Evolutionary conservation across 2,329 filamentous ascomycete genomes (phyloP).

Genomic region (Beauveria brongniartii): DNA sequence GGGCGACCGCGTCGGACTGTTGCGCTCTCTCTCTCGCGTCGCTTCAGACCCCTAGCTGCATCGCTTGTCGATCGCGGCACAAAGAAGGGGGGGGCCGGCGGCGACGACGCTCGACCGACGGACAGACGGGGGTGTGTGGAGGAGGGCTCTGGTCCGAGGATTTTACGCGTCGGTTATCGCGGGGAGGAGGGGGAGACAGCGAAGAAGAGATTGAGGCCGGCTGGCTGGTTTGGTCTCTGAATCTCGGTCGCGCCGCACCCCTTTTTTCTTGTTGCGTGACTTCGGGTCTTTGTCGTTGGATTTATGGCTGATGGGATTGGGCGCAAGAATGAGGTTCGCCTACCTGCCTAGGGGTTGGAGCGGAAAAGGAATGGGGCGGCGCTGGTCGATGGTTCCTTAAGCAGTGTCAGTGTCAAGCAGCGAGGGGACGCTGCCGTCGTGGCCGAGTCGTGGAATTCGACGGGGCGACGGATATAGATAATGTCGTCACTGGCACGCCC

Average conservation of each 20-base stretch:
- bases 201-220: background rate
- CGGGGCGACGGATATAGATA: background rate
- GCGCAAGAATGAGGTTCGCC: background rate
- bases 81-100: background rate
- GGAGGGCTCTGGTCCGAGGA: no score
- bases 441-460: background rate
- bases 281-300: background rate
- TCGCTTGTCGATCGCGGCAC: constrained; percentile 6
- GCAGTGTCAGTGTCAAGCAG: background rate
- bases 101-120: background rate
- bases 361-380: background rate
- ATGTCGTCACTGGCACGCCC: background rate
- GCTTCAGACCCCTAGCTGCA: constrained; percentile 5
- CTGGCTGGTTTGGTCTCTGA: background rate
- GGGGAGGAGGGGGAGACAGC: background rate
- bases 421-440: background rate
- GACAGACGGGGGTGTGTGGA: no score
- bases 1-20: background rate
- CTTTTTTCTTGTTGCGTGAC: background rate
- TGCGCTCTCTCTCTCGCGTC: background rate
- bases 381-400: background rate
- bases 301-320: background rate
- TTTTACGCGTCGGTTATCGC: background rate
- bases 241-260: constrained; percentile 1
- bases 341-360: background rate